These are phyloP conservation scores for Sporobolomyces roseus DNA, from an alignment of 768 basidiomycete genomes.

Conservation along the genomic window DNA sequence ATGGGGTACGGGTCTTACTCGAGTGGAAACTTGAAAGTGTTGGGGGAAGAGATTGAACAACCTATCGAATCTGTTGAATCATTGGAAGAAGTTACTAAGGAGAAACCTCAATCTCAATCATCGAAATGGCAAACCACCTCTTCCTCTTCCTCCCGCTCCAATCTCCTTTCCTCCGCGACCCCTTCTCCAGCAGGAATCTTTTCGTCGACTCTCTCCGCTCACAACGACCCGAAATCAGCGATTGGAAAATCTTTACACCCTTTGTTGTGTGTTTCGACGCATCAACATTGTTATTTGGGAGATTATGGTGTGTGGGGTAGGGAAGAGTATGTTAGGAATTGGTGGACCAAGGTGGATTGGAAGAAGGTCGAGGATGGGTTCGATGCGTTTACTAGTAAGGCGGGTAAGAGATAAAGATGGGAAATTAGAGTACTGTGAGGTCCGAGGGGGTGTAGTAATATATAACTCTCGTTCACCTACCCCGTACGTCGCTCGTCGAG, in stretches of 20 bases:
- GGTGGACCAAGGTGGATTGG: conserved; percentile 84
- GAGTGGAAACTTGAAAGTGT: conserved; percentile 16
- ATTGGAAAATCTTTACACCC: conserved; percentile 63
- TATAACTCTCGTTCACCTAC: no score
- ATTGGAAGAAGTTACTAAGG: not conserved
- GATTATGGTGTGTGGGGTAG: conserved; percentile 88
- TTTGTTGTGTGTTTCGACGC: conserved; percentile 67
- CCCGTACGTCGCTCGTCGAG: no score
- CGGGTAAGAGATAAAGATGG: not conserved
- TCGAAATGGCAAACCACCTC: conserved; percentile 22
- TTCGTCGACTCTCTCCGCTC: not conserved
- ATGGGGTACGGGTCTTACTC: conserved; percentile 27
- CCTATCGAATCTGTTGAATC: not conserved
- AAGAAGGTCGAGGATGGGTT: conserved; percentile 52
- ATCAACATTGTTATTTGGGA: conserved; percentile 81
- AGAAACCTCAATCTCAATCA: no score
- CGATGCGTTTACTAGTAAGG: conserved; percentile 15
- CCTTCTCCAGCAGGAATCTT: not conserved
- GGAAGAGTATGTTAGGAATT: conserved; percentile 74
- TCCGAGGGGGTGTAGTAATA: not conserved
- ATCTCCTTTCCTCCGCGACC: conserved; percentile 6
- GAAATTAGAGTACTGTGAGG: not conserved
- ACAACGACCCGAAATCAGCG: conserved; percentile 5
- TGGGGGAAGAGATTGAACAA: conserved; percentile 28
- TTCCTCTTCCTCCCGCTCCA: not conserved